Base-by-base conservation (phyloP, 345 rosid species). In the Pugionium cornutum region DNA sequence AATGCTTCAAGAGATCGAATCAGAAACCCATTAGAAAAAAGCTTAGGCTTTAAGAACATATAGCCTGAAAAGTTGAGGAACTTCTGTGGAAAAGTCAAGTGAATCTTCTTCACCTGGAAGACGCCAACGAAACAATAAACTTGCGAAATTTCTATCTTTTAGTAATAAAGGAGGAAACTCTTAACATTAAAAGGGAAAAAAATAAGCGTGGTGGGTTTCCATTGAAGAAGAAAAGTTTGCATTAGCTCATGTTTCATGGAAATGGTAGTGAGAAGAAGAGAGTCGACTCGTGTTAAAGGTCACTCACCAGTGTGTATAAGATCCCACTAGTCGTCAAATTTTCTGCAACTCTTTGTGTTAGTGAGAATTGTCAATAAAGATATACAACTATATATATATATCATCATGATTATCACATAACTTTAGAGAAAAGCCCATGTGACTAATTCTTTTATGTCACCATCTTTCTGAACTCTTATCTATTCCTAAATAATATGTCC, bases 31-130 rank as follows among this genome's bases (percentile, higher is more conserved):
- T 18, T 0, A 18, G 18, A 18, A 18, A 18, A 18, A 18, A 18
- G 18, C 18, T 18, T 18, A 18, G 18, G 18, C 18, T 18, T 18
- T 18, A 18, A 18, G 18, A 18, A 18, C 18, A 18, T 18, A 18
- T 18, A 18, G 0, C 18, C 30, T 61, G 70, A 68, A 69, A 84
- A 82, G 78, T 69, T 59, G 53, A 18, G 27, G 60, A 43, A 47
- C 68, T 73, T 78, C 79, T 71, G 62, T 53, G 69, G 72, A 80
- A 82, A 79, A 76, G 83, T 58, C 82, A 75, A 67, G 69, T 69
- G 76, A 75, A 54, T 52, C 65, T 72, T 64, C 76, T 74, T 78
- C 81, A 63, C 77, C 54, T 64, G 59, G 70, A 76, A 77, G 72
- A 57, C 6, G 18, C 44, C 67, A 66, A 72, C 27, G 41, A 58